These are phyloP conservation scores for Annona cherimola DNA, from an alignment of 164 flowering plant genomes.

Conservation along the genomic window DNA sequence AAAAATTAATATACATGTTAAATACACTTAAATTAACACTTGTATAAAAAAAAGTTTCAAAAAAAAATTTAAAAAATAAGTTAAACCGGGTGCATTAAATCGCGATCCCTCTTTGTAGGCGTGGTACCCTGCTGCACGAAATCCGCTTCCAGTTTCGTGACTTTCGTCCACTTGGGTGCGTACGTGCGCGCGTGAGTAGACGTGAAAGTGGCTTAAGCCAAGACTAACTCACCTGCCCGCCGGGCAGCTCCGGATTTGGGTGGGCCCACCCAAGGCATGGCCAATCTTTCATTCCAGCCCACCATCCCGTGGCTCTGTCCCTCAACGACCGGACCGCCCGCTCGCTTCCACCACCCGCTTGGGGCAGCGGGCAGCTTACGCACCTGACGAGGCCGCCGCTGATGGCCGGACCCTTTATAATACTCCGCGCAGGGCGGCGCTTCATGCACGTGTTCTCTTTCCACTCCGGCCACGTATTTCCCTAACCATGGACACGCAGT, in stretches of 20 bases:
- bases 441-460: background rate
- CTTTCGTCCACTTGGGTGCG: too few relatives aligned
- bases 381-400: background rate
- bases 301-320: conserved; percentile 23
- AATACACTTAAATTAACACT: too few relatives aligned
- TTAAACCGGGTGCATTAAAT: too few relatives aligned
- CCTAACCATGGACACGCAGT: background rate
- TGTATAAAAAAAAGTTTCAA: too few relatives aligned
- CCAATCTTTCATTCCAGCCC: conserved; percentile 4
- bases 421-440: background rate
- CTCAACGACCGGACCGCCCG: conserved; percentile 24
- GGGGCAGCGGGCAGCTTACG: conserved; percentile 8
- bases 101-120: too few relatives aligned
- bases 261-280: background rate
- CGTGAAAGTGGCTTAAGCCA: too few relatives aligned
- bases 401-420: background rate
- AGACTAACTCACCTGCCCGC: background rate
- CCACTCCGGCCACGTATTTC: background rate
- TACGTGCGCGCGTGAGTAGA: too few relatives aligned
- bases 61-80: too few relatives aligned
- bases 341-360: conserved; percentile 13
- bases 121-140: too few relatives aligned
- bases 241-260: background rate
- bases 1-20: too few relatives aligned
- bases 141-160: too few relatives aligned